phyloP scores from a whole-genome alignment of 352 stramenopile species.

The Pythium chondricola region DNA sequence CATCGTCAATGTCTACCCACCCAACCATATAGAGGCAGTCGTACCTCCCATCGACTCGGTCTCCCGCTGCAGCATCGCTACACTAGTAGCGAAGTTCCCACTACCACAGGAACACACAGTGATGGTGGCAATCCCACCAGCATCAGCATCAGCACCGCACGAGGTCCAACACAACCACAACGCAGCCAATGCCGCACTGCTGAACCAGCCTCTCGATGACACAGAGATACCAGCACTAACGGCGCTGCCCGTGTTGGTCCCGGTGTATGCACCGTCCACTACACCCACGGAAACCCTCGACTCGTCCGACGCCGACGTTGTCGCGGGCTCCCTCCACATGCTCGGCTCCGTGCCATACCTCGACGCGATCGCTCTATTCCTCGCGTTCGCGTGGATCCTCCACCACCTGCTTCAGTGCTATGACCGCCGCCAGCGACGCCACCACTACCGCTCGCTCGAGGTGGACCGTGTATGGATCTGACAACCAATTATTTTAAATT shows the following conservation, averaged over 20 bases:
- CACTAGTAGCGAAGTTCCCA: no score
- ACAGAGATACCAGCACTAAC: background rate
- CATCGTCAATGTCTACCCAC: no score
- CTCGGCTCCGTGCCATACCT: slow-evolving; percentile 14
- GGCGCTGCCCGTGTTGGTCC: no score
- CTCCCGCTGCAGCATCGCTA: no score
- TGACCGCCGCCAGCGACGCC: slow-evolving; percentile 15
- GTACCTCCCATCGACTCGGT: no score
- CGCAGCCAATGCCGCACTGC: no score
- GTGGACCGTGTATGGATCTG: slow-evolving; percentile 12
- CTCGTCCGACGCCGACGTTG: background rate
- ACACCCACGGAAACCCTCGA: background rate
- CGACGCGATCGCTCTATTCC: slow-evolving; percentile 12
- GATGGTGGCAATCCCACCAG: background rate
- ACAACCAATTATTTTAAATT: no score
- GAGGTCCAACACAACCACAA: background rate
- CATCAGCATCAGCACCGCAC: background rate
- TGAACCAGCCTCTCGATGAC: no score
- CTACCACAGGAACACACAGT: no score
- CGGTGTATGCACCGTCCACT: no score
- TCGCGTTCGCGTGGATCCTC: slow-evolving; percentile 16
- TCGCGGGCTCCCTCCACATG: slow-evolving; percentile 16
- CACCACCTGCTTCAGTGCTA: slow-evolving; percentile 20
- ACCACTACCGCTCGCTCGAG: slow-evolving; percentile 5
- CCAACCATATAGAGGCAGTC: no score